Evolutionary conservation across 306 rosid genomes (phyloP), one percentile per base, ranked within the genome.

Genomic region (Hylodesmum podocarpum): DNA sequence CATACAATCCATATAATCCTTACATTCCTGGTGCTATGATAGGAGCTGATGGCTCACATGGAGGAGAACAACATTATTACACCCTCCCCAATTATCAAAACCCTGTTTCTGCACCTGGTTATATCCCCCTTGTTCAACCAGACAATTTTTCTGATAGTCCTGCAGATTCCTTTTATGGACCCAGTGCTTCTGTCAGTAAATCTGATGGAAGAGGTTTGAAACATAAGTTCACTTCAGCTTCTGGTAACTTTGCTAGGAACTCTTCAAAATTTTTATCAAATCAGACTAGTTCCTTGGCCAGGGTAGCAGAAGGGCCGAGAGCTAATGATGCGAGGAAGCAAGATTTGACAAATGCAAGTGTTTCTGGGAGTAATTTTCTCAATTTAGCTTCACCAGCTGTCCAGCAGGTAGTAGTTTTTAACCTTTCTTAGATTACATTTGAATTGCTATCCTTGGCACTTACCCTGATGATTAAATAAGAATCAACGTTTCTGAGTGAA

Each of bases 1-100:
- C 96, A 51, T 94, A 90, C 85, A 94, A 94, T 80, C 97, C 98
- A 39, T 94, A 91, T 87, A 94, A 94, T 84, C 97, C 98, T 64
- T 94, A 89, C 89, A 91, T 94, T 77, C 98, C 93, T 51, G 96
- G 98, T 81, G 98, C 97, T 59, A 34, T 87, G 89, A 81, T 94
- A 41, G 96, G 98, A 78, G 89, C 75, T 75, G 97, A 91, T 86
- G 89, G 88, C 66, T 85, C 90, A 11, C 82, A 76, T 82, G 84
- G 82, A 28, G 94, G 92, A 81, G 86, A 85, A 19, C 93, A 90
- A 62, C 93, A 87, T 59, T 94, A 87, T 78, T 94, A 83, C 80
- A 66, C 90, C 77, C 31, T 85, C 34, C 88, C 97, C 77, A 57
- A 89, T 81, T 89, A 94, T 82, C 89, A 89, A 77, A 86, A 77